Evolutionary conservation across 1,284 basidiomycete genomes (phyloP), one percentile per base, ranked within the genome.

Genomic region (Blastosporella zonata): DNA sequence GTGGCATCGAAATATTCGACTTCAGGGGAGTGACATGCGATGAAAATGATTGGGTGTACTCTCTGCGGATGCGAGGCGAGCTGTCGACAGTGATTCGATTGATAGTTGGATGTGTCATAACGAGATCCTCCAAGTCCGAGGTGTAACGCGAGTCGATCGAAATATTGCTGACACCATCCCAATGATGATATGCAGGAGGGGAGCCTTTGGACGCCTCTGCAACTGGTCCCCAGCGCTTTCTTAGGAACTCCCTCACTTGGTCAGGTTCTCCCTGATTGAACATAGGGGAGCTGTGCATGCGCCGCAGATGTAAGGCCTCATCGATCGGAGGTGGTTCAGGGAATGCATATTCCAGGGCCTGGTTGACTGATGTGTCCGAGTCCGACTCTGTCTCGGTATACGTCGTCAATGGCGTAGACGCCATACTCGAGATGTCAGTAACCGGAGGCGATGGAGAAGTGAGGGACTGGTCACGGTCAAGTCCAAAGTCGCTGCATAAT

Each of bases 221-320:
- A 3, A n/a, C 21, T 21, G 25, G 38, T 10, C 49, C 52, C 46
- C 48, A 49, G 21, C 50, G 52, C 35, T 50, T 56, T 22, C 23
- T 37, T 10, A 46, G 36, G 20, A 38, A 43, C 49, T 46, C 48
- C 38, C 49, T 58, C 34, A 58, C 49, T 7, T 57, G 53, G 21
- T 55, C 46, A 2, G 57, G 52, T 37, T 63, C 63, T 34, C 62
- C 62, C 17, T 57, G 45, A 4, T 59, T 58, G 46, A 69, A 69
- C 61, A 70, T 62, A 20, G 70, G 72, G 17, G 69, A 68, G 54
- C 72, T 74, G 43, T 66, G 68, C 67, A 74, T 72, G 28, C 69
- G 67, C 17, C 71, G 66, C 17, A 75, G 59, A 31, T 42, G 52
- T 20, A 55, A 45, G 15, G 65, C 59, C 7, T 70, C 69, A 52